phyloP scores from a whole-genome alignment of 1,284 basidiomycete genomes.

The Sphagnurus paluster region DNA sequence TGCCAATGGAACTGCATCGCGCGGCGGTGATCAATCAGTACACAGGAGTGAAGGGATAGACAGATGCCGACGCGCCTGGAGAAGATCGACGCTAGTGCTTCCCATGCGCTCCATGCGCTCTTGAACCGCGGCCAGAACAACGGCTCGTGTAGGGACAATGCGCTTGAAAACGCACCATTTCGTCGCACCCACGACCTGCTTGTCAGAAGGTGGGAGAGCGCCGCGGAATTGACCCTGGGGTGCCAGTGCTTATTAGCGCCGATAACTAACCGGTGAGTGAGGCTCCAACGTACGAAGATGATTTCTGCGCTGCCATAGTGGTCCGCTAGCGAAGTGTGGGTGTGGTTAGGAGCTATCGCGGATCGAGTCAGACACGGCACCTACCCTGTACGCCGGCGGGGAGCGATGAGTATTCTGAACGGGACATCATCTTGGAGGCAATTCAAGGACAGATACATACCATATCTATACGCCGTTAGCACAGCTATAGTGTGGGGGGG shows the following conservation, averaged over 20 bases:
- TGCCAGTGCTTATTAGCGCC: slow-evolving; percentile 13
- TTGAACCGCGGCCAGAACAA: slow-evolving; percentile 64
- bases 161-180: slow-evolving; percentile 81
- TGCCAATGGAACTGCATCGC: slow-evolving; percentile 74
- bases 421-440: neutral
- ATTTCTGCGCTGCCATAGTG: slow-evolving; percentile 81
- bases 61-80: slow-evolving; percentile 67
- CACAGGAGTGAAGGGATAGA: too few relatives aligned
- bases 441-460: slow-evolving; percentile 36
- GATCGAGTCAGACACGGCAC: neutral
- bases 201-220: slow-evolving; percentile 39
- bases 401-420: neutral
- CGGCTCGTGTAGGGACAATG: slow-evolving; percentile 49
- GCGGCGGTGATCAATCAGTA: neutral
- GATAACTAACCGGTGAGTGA: neutral
- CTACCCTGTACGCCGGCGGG: slow-evolving; percentile 11
- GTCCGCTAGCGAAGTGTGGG: slow-evolving; percentile 53
- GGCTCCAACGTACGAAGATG: slow-evolving; percentile 62
- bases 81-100: slow-evolving; percentile 58
- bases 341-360: slow-evolving; percentile 4
- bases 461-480: slow-evolving; percentile 46
- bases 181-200: slow-evolving; percentile 65
- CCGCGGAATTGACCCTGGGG: slow-evolving; percentile 66
- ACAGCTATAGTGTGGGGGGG: slow-evolving; percentile 9
- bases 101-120: slow-evolving; percentile 61